A percentile compares a stretch with the other conserved stretches of the same genome.
Evolutionary conservation across 257 asterid genomes (phyloP).

Genomic region (Scutellaria minor): DNA sequence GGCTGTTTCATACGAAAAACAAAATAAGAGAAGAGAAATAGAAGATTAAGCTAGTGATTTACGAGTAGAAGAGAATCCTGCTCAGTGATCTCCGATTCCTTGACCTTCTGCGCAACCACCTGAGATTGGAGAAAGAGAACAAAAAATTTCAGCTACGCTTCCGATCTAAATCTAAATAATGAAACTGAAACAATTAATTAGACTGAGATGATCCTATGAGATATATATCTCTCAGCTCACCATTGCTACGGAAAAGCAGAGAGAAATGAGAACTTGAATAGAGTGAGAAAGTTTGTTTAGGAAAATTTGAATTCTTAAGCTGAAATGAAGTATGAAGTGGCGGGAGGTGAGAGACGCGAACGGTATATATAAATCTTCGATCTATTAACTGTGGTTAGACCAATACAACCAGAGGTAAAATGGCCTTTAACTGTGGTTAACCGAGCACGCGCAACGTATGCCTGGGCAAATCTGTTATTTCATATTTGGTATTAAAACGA

Average conservation of each 20-base stretch:
- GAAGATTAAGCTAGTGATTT: slow-evolving; percentile 25
- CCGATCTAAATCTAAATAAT: not conserved
- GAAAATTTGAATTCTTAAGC: slow-evolving; percentile 22
- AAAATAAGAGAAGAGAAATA: slow-evolving; percentile 8
- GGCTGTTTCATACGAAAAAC: slow-evolving; percentile 14
- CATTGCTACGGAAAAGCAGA: slow-evolving; percentile 42
- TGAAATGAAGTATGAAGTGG: slow-evolving; percentile 41
- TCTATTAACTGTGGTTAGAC: slow-evolving; percentile 35
- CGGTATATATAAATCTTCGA: slow-evolving; percentile 14
- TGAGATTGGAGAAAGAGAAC: slow-evolving; percentile 39
- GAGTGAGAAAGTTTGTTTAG: slow-evolving; percentile 12
- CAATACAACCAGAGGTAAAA: slow-evolving; percentile 18
- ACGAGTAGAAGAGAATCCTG: slow-evolving; percentile 97
- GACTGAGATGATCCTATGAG: slow-evolving; percentile 5
- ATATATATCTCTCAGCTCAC: slow-evolving; percentile 43
- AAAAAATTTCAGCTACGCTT: slow-evolving; percentile 18
- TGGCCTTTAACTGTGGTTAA: slow-evolving; percentile 32
- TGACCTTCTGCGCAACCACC: slow-evolving; percentile 88
- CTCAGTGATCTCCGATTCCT: slow-evolving; percentile 88
- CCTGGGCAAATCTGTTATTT: slow-evolving; percentile 28
- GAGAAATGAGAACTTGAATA: slow-evolving; percentile 33
- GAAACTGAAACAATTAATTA: not conserved
- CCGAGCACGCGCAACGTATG: slow-evolving; percentile 34
- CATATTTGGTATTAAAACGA: too few species aligned
- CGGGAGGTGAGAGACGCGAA: slow-evolving; percentile 36